phyloP scores from a whole-genome alignment of 306 rosid species.

The Inga leiocalycina region DNA sequence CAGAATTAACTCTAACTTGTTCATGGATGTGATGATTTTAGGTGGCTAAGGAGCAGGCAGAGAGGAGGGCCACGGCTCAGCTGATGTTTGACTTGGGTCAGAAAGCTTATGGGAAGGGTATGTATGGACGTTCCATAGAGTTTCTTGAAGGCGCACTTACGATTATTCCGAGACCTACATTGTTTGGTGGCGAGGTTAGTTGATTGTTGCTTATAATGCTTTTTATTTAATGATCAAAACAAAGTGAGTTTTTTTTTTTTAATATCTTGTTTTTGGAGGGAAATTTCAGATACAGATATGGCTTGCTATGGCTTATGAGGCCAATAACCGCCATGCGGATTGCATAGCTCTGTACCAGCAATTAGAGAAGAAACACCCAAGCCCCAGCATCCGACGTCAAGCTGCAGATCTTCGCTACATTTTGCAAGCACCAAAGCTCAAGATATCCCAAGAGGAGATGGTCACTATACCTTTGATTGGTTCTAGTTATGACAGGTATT shows the following conservation, averaged over 20 bases:
- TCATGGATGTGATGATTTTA: constrained; percentile 40
- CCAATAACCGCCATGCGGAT: constrained; percentile 79
- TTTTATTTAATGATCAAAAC: background rate
- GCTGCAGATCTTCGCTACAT: constrained; percentile 97
- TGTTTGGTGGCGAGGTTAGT: constrained; percentile 98
- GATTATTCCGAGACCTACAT: constrained; percentile 76
- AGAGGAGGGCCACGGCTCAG: constrained; percentile 88
- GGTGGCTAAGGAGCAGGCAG: constrained; percentile 98
- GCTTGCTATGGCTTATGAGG: constrained; percentile 99
- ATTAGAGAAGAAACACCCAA: constrained; percentile 76
- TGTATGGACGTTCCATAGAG: constrained; percentile 90
- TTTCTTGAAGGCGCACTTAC: constrained; percentile 94
- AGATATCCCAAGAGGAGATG: constrained; percentile 98
- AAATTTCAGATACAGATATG: constrained; percentile 87
- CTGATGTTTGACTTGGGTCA: constrained; percentile 96
- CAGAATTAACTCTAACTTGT: background rate
- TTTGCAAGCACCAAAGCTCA: constrained; percentile 93
- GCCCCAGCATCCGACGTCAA: constrained; percentile 80
- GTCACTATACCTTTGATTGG: constrained; percentile 80
- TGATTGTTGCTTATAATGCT: background rate
- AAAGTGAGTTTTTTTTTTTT: background rate
- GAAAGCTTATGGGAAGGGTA: constrained; percentile 89
- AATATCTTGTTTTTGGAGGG: background rate
- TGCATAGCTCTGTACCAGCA: constrained; percentile 86
- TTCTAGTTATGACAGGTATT: constrained; percentile 71